Conservation (phyloP, 495 filamentous ascomycete species). For the Cenococcum geophilum region DNA sequence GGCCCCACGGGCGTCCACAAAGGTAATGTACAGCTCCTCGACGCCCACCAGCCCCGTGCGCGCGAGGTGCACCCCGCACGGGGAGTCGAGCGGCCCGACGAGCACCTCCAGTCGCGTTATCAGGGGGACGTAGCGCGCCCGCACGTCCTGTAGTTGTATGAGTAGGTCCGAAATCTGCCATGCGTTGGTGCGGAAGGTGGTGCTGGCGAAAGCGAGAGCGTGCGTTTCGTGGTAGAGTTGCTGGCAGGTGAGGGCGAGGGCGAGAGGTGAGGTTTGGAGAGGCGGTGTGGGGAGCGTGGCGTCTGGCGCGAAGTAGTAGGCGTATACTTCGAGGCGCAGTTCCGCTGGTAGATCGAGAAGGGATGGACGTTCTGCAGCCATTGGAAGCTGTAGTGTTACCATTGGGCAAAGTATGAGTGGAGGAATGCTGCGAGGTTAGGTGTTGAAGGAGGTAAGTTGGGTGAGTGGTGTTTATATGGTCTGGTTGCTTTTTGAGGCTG, state of each 20-base stretch:
- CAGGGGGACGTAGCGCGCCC: neutral
- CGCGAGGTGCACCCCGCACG: constrained; percentile 9
- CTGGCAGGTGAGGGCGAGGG: constrained; percentile 16
- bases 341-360: constrained; percentile 15
- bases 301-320: constrained; percentile 13
- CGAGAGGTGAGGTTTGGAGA: constrained; percentile 12
- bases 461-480: too few relatives aligned
- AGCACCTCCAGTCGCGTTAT: constrained; percentile 14
- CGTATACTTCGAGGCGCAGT: constrained; percentile 11
- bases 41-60: constrained; percentile 13
- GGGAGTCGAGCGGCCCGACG: constrained; percentile 2
- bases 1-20: neutral
- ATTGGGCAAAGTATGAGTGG: too few relatives aligned
- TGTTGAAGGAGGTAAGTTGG: too few relatives aligned
- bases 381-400: too few relatives aligned
- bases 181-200: constrained; percentile 7
- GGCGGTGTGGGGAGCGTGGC: neutral
- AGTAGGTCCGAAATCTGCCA: neutral
- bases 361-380: constrained; percentile 2
- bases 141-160: neutral
- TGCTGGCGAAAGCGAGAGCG: constrained; percentile 9
- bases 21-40: constrained; percentile 13
- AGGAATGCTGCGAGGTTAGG: too few relatives aligned
- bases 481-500: too few relatives aligned
- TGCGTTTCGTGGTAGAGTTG: constrained; percentile 15